Percentiles rank a stretch among this genome's conserved stretches.
Evolutionary conservation across 345 rosid genomes (phyloP).

Genomic region (Eucalyptus sp.): DNA sequence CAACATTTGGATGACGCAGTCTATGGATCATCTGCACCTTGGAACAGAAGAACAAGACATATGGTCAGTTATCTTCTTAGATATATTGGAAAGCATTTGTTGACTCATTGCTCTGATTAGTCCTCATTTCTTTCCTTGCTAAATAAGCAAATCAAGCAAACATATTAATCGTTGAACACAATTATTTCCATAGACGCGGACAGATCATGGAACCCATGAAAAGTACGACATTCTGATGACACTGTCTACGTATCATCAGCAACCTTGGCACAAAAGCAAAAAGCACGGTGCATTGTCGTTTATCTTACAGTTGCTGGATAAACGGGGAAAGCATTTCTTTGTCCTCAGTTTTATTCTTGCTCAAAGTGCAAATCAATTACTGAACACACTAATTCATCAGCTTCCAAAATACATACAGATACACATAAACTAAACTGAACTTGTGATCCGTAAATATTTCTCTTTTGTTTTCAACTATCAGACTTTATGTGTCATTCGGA

Average conservation of each 20-base stretch:
- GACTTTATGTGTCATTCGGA: neutral
- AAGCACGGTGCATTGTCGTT: neutral
- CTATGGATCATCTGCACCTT: constrained; percentile 97
- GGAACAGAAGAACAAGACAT: neutral
- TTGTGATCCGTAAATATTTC: neutral
- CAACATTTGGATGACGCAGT: constrained; percentile 95
- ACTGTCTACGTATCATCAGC: constrained; percentile 84
- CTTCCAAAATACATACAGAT: neutral
- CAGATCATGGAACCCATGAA: constrained; percentile 93
- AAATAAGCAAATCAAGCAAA: neutral
- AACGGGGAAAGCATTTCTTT: neutral
- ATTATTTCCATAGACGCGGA: constrained; percentile 57
- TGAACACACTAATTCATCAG: neutral
- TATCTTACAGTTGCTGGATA: neutral
- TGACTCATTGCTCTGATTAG: neutral
- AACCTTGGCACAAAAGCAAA: constrained; percentile 28
- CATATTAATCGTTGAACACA: neutral
- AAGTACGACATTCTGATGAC: constrained; percentile 92
- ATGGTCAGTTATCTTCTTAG: neutral
- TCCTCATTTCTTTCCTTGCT: neutral
- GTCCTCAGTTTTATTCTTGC: neutral
- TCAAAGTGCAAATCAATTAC: neutral
- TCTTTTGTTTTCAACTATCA: neutral
- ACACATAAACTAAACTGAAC: neutral
- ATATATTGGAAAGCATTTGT: neutral